Conservation (phyloP, 768 basidiomycete species). For the Peribolospora baueri region DNA sequence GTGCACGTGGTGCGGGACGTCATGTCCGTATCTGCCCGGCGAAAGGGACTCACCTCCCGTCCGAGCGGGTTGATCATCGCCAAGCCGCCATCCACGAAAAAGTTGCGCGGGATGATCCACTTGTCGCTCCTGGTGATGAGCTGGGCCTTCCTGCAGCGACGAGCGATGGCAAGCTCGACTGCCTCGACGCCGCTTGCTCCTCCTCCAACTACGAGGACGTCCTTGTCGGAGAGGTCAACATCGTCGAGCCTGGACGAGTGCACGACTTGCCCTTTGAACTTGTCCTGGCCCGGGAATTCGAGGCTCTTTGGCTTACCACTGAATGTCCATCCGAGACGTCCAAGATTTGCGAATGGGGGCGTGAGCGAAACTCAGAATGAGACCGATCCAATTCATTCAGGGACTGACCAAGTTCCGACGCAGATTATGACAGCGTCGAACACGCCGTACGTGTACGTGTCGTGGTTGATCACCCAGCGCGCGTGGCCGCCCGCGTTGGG, state of each 20-base stretch:
- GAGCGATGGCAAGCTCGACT: conserved; percentile 21
- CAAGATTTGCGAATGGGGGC: too few relatives aligned
- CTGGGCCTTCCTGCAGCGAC: conserved; percentile 19
- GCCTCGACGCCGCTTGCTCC: conserved; percentile 34
- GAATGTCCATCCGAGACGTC: conserved; percentile 11
- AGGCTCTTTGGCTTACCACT: conserved; percentile 29
- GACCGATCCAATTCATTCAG: too few relatives aligned
- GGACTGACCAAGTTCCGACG: conserved; percentile 12
- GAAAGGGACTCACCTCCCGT: conserved; percentile 24
- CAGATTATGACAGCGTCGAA: conserved; percentile 32
- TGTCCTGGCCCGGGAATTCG: conserved; percentile 21
- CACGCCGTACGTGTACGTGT: conserved; percentile 20
- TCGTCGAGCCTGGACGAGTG: conserved; percentile 30
- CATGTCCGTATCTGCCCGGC: too few relatives aligned
- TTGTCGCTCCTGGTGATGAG: conserved; percentile 17
- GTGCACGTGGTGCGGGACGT: too few relatives aligned
- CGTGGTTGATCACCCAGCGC: conserved; percentile 30
- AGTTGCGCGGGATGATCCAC: conserved; percentile 30
- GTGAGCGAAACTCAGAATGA: background rate
- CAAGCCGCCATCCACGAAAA: conserved; percentile 27
- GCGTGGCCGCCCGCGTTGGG: conserved; percentile 14
- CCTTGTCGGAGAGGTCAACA: conserved; percentile 21
- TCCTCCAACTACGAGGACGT: conserved; percentile 27
- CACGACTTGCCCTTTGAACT: conserved; percentile 22
- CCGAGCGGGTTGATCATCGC: conserved; percentile 30